A percentile compares a stretch with the other conserved stretches of the same genome.
phyloP scores from a whole-genome alignment of 805 yeast genomes.

The Candida taoyuanica region DNA sequence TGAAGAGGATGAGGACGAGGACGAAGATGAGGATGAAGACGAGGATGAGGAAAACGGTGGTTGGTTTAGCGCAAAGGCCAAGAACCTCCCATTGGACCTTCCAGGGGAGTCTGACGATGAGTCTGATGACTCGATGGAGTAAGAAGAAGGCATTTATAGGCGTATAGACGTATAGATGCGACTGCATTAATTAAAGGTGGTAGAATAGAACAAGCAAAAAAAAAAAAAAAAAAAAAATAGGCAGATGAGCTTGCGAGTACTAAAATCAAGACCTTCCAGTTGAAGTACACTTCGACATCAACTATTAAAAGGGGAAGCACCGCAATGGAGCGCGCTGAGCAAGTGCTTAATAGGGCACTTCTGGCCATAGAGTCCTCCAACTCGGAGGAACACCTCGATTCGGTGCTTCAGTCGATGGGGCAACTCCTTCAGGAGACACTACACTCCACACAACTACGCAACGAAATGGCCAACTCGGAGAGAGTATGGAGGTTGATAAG shows the following conservation, averaged over 20 bases:
- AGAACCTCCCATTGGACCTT: conserved; percentile 6
- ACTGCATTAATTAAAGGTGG: too few species aligned
- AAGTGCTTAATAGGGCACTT: conserved; percentile 5
- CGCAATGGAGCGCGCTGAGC: too few species aligned
- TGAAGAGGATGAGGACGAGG: conserved; percentile 9
- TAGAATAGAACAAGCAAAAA: too few species aligned
- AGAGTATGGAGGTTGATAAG: conserved; percentile 27
- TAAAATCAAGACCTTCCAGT: background rate
- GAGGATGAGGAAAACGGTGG: conserved; percentile 25
- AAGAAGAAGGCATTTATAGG: too few species aligned
- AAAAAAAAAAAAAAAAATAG: too few species aligned
- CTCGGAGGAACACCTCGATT: background rate
- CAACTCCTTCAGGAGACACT: conserved; percentile 8
- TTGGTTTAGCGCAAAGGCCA: conserved; percentile 24
- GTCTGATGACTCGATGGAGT: conserved; percentile 12
- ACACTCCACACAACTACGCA: conserved; percentile 25
- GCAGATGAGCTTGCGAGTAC: too few species aligned
- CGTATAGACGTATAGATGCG: too few species aligned
- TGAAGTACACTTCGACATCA: background rate
- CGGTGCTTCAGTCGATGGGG: conserved; percentile 5
- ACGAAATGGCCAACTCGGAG: conserved; percentile 22
- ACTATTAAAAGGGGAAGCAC: too few species aligned
- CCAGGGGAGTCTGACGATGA: conserved; percentile 6
- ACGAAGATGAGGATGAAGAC: conserved; percentile 12
- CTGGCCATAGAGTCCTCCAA: background rate